A percentile compares a stretch with the other conserved stretches of the same genome.
These are phyloP conservation scores for Yamadazyma diospyri DNA, from an alignment of 1,139 yeast genomes.

Conservation along the genomic window DNA sequence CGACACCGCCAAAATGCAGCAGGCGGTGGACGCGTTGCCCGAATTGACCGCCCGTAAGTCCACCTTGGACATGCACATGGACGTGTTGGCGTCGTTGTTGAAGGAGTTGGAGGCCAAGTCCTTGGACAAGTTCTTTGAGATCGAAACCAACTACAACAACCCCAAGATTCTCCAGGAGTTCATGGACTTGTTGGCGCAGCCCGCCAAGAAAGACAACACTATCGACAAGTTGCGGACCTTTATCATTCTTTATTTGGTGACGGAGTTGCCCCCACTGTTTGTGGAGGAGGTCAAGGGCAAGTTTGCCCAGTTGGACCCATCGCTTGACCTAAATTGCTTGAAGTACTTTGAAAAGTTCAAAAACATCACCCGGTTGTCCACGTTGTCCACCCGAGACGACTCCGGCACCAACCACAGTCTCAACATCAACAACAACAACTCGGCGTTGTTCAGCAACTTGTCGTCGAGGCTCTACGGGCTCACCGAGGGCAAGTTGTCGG, in stretches of 20 bases:
- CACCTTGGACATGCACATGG: conserved; percentile 95
- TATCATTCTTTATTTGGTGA: conserved; percentile 59
- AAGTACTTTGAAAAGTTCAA: conserved; percentile 75
- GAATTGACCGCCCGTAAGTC: conserved; percentile 85
- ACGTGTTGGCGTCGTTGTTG: conserved; percentile 79
- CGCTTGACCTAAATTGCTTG: conserved; percentile 62
- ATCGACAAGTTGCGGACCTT: conserved; percentile 86
- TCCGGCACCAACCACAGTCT: conserved; percentile 18
- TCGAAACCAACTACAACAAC: conserved; percentile 74
- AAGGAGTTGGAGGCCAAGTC: conserved; percentile 81
- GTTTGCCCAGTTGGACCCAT: conserved; percentile 50
- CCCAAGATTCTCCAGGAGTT: conserved; percentile 60
- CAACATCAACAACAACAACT: conserved; percentile 28
- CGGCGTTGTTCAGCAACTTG: conserved; percentile 73
- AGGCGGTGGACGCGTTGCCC: conserved; percentile 89
- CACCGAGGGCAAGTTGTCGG: conserved; percentile 76
- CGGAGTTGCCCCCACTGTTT: conserved; percentile 59
- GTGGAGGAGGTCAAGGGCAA: conserved; percentile 62
- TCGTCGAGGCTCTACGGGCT: conserved; percentile 76
- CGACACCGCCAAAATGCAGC: conserved; percentile 76
- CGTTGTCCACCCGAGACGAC: conserved; percentile 24
- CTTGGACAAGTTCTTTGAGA: conserved; percentile 86
- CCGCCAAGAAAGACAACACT: conserved; percentile 54
- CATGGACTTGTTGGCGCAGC: conserved; percentile 49
- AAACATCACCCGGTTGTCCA: conserved; percentile 69